phyloP scores from a whole-genome alignment of 345 rosid species.

The Citrus sinensis region DNA sequence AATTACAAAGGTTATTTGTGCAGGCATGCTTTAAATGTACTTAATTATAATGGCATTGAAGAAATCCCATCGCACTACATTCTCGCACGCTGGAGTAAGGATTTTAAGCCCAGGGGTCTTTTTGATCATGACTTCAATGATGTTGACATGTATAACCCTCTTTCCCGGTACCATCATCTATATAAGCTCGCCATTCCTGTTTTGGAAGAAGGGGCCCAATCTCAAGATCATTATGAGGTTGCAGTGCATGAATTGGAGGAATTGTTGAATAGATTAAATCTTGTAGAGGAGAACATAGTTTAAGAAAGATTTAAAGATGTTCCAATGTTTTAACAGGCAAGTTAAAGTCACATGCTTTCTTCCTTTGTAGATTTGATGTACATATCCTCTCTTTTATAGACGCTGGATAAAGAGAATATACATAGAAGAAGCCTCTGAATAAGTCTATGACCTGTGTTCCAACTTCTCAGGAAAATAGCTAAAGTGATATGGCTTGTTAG shows the following conservation, averaged over 20 bases:
- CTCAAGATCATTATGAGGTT: conserved; percentile 32
- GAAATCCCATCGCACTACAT: conserved; percentile 48
- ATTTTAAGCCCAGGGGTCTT: conserved; percentile 29
- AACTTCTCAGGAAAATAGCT: neutral
- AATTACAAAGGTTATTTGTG: conserved; percentile 54
- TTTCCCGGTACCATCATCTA: conserved; percentile 29
- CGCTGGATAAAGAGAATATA: neutral
- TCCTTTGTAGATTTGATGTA: neutral
- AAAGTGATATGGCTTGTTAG: neutral
- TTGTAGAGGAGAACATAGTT: conserved; percentile 27
- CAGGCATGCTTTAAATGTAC: conserved; percentile 58
- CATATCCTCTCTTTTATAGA: neutral
- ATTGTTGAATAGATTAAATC: conserved; percentile 34
- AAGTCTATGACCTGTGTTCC: neutral
- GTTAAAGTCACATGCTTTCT: neutral
- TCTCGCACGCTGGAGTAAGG: conserved; percentile 37
- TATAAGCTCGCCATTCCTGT: conserved; percentile 30
- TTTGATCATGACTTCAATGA: conserved; percentile 18
- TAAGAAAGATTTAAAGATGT: neutral
- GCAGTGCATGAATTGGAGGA: conserved; percentile 41
- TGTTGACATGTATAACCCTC: conserved; percentile 29
- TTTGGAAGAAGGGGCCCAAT: conserved; percentile 37
- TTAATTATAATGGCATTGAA: conserved; percentile 42
- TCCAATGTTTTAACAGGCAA: neutral
- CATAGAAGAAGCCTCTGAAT: neutral